Conservation (phyloP, 257 asterid species). For the Paraleonurus japonicus region DNA sequence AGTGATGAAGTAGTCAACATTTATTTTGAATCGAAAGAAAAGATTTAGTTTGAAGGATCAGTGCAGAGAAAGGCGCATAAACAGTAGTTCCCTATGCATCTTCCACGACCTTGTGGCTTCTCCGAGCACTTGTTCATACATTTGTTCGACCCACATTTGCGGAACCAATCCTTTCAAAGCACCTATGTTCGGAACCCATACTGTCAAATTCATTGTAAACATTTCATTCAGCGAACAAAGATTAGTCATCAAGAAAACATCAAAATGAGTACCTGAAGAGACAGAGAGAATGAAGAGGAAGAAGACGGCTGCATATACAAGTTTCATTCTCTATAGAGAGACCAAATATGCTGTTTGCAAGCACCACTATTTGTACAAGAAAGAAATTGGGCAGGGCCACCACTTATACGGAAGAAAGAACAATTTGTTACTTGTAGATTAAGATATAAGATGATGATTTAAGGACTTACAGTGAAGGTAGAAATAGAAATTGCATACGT, state of each 20-base stretch:
- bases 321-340: conserved; percentile 30
- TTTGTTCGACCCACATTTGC: conserved; percentile 25
- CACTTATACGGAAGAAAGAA: conserved; percentile 9
- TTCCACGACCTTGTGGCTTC: conserved; percentile 36
- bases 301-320: conserved; percentile 19
- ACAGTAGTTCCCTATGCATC: conserved; percentile 37
- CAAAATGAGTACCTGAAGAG: conserved; percentile 28
- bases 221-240: not conserved
- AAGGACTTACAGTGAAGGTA: not conserved
- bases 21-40: too few species aligned
- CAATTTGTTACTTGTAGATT: conserved; percentile 11
- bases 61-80: conserved; percentile 39
- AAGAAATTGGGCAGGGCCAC: conserved; percentile 10
- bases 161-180: conserved; percentile 5
- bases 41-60: too few species aligned
- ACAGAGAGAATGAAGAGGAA: conserved; percentile 30
- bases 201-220: not conserved
- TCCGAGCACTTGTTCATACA: conserved; percentile 35
- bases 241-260: not conserved
- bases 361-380: conserved; percentile 28
- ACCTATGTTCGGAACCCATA: conserved; percentile 50
- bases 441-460: not conserved
- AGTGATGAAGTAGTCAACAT: too few species aligned
- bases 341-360: not conserved
- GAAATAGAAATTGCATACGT: not conserved